A percentile compares a stretch with the other conserved stretches of the same genome.
Evolutionary conservation across 352 stramenopile species (phyloP).

Genomic region (Phytophthora syringae): DNA sequence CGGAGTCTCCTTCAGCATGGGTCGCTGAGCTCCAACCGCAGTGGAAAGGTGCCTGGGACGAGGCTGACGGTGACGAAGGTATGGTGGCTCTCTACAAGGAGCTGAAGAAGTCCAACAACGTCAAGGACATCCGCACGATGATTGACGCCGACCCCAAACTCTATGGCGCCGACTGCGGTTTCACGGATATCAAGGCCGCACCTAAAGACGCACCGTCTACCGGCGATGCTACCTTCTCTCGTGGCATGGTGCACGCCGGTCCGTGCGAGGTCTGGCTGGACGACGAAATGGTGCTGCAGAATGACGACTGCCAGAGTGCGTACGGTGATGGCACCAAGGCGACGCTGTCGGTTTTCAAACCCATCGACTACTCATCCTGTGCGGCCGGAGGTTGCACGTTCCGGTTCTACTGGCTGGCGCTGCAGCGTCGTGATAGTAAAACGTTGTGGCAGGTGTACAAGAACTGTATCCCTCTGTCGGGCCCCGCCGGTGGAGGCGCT

Average conservation of each 20-base stretch:
- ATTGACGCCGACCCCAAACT: conserved; percentile 36
- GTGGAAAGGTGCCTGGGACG: conserved; percentile 39
- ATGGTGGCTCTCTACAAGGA: conserved; percentile 37
- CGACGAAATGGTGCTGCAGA: conserved; percentile 39
- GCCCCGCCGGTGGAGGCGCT: conserved; percentile 16
- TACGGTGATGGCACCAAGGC: conserved; percentile 37
- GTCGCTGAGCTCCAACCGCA: conserved; percentile 44
- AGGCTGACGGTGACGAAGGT: conserved; percentile 19
- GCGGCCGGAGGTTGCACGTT: conserved; percentile 37
- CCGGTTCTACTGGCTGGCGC: conserved; percentile 53
- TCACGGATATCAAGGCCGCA: conserved; percentile 27
- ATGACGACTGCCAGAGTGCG: conserved; percentile 46
- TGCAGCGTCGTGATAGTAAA: conserved; percentile 37
- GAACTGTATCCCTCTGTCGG: conserved; percentile 43
- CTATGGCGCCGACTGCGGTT: conserved; percentile 40
- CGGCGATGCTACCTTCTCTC: conserved; percentile 34
- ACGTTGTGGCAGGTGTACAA: conserved; percentile 54
- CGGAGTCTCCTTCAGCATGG: conserved; percentile 29
- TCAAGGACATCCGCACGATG: conserved; percentile 36
- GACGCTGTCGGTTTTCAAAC: conserved; percentile 32
- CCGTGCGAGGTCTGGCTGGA: conserved; percentile 54
- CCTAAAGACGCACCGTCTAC: conserved; percentile 31
- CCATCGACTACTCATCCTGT: conserved; percentile 51
- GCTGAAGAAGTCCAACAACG: conserved; percentile 27
- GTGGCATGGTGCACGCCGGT: conserved; percentile 35